phyloP scores from a whole-genome alignment of 2,329 filamentous ascomycete genomes.

The Xylaria digitata region DNA sequence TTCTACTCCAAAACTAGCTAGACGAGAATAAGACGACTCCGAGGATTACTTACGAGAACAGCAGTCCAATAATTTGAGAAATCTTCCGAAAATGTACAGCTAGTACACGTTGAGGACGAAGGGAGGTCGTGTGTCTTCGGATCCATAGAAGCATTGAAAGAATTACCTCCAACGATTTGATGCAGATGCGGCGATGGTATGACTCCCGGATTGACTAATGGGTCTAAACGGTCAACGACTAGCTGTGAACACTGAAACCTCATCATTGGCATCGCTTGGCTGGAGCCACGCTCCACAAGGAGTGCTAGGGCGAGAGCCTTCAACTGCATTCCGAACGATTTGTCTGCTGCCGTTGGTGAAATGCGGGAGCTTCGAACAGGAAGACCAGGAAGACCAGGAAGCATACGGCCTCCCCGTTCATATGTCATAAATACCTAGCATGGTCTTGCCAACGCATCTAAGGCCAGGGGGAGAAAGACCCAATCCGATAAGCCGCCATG shows the following conservation, averaged over 20 bases:
- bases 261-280: conserved; percentile 52
- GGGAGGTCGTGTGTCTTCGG: conserved; percentile 42
- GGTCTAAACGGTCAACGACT: conserved; percentile 48
- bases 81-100: conserved; percentile 46
- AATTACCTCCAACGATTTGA: conserved; percentile 49
- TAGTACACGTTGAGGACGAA: conserved; percentile 45
- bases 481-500: conserved; percentile 37
- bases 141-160: conserved; percentile 49
- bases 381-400: conserved; percentile 23
- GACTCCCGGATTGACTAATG: conserved; percentile 46
- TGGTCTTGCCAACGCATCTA: background rate
- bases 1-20: no score
- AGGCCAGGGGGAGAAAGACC: background rate
- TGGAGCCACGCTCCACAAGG: conserved; percentile 38
- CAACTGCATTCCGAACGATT: conserved; percentile 36
- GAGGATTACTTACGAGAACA: conserved; percentile 27
- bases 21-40: background rate
- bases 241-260: conserved; percentile 49
- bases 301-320: conserved; percentile 31
- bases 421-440: conserved; percentile 41
- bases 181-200: conserved; percentile 49
- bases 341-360: conserved; percentile 30
- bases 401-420: conserved; percentile 28
- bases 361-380: conserved; percentile 23
- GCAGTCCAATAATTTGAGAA: conserved; percentile 50